Evolutionary conservation across 2,329 filamentous ascomycete genomes (phyloP).

Genomic region (Aurifilum marmelostoma): DNA sequence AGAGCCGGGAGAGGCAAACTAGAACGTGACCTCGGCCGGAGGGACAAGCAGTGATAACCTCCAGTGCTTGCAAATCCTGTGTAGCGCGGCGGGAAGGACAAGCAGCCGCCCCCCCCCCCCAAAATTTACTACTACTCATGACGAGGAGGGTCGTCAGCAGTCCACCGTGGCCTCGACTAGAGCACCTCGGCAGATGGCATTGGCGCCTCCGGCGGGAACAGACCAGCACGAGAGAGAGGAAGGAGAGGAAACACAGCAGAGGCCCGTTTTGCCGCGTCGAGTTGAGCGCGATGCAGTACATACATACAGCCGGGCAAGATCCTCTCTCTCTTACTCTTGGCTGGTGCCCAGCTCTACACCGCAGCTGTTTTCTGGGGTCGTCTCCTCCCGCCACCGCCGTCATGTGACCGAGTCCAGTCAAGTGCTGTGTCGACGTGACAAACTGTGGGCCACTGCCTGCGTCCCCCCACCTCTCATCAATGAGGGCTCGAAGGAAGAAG

Average conservation of each 20-base stretch:
- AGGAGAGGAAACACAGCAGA: neutral
- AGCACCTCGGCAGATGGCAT: neutral
- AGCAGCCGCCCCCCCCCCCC: no score
- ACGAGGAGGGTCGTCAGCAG: neutral
- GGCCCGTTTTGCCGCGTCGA: neutral
- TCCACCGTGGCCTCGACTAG: neutral
- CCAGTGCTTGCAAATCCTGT: neutral
- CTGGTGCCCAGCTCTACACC: neutral
- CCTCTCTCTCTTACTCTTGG: neutral
- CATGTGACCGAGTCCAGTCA: conserved; percentile 7
- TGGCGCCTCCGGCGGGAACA: conserved; percentile 3
- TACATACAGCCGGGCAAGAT: neutral
- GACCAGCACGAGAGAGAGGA: neutral
- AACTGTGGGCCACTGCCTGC: neutral
- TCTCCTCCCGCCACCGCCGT: neutral
- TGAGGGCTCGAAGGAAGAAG: neutral
- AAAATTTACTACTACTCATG: neutral
- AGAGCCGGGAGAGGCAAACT: no score
- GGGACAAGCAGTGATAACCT: neutral
- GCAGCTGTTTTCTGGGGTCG: neutral
- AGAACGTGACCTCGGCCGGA: neutral
- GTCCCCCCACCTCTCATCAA: neutral
- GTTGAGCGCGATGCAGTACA: neutral
- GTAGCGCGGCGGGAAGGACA: neutral
- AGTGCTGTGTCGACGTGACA: conserved; percentile 1